phyloP scores from a whole-genome alignment of 345 rosid species.

The Capsella bursapastoris region DNA sequence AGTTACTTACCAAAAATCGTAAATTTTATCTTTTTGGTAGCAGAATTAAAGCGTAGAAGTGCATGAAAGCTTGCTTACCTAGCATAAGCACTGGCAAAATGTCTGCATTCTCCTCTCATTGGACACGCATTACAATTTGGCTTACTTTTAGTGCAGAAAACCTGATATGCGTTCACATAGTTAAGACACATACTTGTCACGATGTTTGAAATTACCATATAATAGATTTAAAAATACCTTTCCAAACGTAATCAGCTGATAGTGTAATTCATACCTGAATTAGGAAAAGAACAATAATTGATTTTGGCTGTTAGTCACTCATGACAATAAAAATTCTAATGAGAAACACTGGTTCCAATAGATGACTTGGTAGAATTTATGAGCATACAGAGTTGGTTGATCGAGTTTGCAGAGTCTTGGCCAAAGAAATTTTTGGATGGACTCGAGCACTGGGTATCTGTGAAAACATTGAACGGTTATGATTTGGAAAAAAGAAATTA shows the following conservation, averaged over 20 bases:
- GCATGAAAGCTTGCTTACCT: conserved; percentile 61
- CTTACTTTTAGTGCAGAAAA: conserved; percentile 87
- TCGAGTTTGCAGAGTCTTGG: conserved; percentile 96
- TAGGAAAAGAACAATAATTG: conserved; percentile 35
- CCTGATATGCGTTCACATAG: conserved; percentile 60
- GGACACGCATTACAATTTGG: conserved; percentile 99
- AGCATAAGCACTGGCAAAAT: conserved; percentile 97
- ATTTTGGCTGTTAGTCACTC: conserved; percentile 25
- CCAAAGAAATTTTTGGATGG: conserved; percentile 93
- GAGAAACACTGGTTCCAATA: conserved; percentile 1
- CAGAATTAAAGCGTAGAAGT: not conserved
- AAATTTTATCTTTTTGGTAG: not conserved
- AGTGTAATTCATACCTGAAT: conserved; percentile 89
- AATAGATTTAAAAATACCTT: conserved; percentile 60
- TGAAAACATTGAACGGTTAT: conserved; percentile 36
- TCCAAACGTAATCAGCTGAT: conserved; percentile 96
- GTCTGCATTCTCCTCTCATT: conserved; percentile 96
- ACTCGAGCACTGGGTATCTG: conserved; percentile 90
- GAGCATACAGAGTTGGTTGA: conserved; percentile 77
- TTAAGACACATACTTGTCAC: conserved; percentile 18
- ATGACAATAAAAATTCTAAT: not conserved
- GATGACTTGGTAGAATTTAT: conserved; percentile 30
- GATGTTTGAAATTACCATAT: conserved; percentile 21
- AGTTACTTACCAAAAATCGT: conserved; percentile 14
- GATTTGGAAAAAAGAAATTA: conserved; percentile 14